Evolutionary conservation across 495 filamentous ascomycete species (phyloP), one percentile per base, ranked within the genome.

Genomic region (Penicillium cosmopolitanum): DNA sequence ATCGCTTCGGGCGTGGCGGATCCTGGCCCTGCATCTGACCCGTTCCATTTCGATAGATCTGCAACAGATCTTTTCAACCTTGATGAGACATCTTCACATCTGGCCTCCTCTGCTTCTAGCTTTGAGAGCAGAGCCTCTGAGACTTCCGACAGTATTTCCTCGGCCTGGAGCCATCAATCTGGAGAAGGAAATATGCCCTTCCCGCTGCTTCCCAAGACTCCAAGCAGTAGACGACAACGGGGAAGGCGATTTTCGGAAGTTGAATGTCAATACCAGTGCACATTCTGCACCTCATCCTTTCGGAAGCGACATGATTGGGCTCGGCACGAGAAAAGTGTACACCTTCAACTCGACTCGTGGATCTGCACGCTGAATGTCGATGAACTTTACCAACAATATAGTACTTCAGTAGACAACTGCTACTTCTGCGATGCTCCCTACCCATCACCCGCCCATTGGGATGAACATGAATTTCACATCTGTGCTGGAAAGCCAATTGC

Each of bases 291-390:
- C 0, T 86, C 90, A 56, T 88, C 85, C 0, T 94, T 93, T 75
- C 85, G 86, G 58, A 91, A 87, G 53, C 92, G 92, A 70, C 89
- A 92, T 71, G 91, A 95, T 71, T 95, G 91, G 91, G 82, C 87
- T 53, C 81, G 91, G 36, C 91, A 95, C 70, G 91, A 95, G 68
- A 92, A 91, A 62, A 90, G 87, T 18, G 76, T 93, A 18, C 91
- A 95, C 68, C 66, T 95, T 31, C 85, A 83, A 13, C 80, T 93
- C 0, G 91, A 93, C 62, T 85, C 86, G 23, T 95, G 91, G 91
- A 80, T 90, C 21, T 95, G 91, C 67, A 83, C 83, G 0, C 63
- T 63, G 1, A 57, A 58, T 18, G 47, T 60, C 10, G 38, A 42
- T 5, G 34, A 62, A 5, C 28, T 66, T 1, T 44, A 67, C 48